Percentiles rank a stretch among this genome's conserved stretches.
Conservation (phyloP, 331 rosid species). For the Quercus lobata region DNA sequence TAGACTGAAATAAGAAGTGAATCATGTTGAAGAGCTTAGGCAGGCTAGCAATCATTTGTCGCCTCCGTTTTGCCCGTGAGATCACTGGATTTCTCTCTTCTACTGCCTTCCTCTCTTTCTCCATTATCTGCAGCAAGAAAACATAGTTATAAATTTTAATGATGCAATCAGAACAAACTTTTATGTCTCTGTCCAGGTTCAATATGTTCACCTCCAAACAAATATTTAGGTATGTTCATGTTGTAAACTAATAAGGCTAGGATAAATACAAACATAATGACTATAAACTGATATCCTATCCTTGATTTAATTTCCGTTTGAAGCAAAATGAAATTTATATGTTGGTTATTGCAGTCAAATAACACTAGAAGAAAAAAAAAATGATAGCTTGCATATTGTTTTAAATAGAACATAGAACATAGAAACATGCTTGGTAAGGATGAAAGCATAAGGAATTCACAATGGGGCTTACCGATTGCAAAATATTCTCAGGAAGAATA, state of each 20-base stretch:
- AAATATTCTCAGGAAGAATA: slow-evolving; percentile 55
- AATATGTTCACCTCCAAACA: neutral
- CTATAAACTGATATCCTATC: neutral
- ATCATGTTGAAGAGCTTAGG: slow-evolving; percentile 86
- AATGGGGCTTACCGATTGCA: slow-evolving; percentile 61
- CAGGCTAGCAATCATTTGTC: slow-evolving; percentile 50
- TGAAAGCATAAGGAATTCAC: neutral
- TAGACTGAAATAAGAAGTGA: slow-evolving; percentile 52
- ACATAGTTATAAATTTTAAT: neutral
- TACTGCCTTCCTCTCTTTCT: slow-evolving; percentile 53
- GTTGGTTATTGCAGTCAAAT: neutral
- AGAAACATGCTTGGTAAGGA: neutral
- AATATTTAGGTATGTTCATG: neutral
- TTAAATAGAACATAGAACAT: neutral
- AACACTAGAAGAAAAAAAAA: neutral
- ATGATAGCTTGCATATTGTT: neutral
- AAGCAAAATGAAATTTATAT: neutral
- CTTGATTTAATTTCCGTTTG: neutral
- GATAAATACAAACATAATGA: neutral
- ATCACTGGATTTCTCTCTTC: slow-evolving; percentile 75
- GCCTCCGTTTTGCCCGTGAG: slow-evolving; percentile 69
- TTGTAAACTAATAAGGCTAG: neutral
- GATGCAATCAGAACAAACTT: neutral
- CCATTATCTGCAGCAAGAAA: slow-evolving; percentile 59
- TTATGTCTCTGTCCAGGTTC: neutral